Evolutionary conservation across 345 rosid species (phyloP), one percentile per base, ranked within the genome.

Genomic region (Syzygium aqueum): DNA sequence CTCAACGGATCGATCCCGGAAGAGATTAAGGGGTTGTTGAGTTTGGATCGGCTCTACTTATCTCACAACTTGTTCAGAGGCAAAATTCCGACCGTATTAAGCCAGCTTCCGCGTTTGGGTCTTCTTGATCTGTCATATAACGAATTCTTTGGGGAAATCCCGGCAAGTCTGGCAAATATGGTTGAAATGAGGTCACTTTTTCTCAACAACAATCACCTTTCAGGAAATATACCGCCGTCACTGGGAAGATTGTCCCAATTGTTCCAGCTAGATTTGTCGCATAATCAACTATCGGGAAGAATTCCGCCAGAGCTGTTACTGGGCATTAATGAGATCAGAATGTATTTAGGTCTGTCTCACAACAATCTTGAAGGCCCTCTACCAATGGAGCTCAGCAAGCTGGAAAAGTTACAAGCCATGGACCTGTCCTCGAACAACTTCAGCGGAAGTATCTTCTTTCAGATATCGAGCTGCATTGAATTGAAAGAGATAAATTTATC

Each of bases 321-420:
- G 33, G 91, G 92, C 22, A 67, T 91, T 8, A 89, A 51, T 4
- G 94, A 91, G 85, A 89, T 92, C 77, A 86, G 93, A 87, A 67
- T 91, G 88, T 91, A 77, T 83, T 59, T 94, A 82, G 93, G 90
- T 80, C 89, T 94, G 27, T 93, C 96, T 12, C 90, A 94, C 53
- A 94, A 93, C 65, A 82, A 50, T 49, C 93, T 94, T 23, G 87
- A 90, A 23, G 94, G 96, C 65, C 89, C 89, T 13, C 90, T 94
- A 85, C 95, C 96, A 23, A 87, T 92, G 12, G 94, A 91, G 86
- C 91, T 94, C 67, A 91, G 94, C 89, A 93, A 92, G 88, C 89
- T 94, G 15, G 92, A 90, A 87, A 92, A 92, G 85, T 91, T 94
- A 51, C 90, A 88, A 59, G 95, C 92, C 88, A 92, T 93, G 21